A percentile compares a stretch with the other conserved stretches of the same genome.
phyloP scores from a whole-genome alignment of 2,329 filamentous ascomycete species.

The Decorospora gaudefroyi region DNA sequence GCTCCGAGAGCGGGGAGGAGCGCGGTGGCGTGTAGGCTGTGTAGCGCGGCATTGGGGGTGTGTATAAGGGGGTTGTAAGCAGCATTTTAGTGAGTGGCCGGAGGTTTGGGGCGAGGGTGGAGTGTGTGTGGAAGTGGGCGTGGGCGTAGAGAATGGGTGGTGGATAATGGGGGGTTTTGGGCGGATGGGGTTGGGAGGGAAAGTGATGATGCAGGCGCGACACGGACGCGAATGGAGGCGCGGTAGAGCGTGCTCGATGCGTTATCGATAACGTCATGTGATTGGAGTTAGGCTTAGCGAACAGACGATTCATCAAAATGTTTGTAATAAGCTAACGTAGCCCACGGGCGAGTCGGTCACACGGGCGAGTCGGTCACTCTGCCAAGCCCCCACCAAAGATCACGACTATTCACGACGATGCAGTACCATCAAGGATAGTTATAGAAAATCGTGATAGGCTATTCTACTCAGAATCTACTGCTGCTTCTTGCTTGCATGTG shows the following conservation, averaged over 20 bases:
- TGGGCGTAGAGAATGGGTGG: neutral
- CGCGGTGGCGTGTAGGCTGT: conserved; percentile 38
- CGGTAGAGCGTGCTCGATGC: conserved; percentile 13
- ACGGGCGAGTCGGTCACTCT: neutral
- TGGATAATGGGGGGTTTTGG: conserved; percentile 2
- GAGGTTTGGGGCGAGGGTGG: neutral
- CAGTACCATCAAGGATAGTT: neutral
- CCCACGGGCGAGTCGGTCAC: neutral
- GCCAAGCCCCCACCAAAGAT: conserved; percentile 5
- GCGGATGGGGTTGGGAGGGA: conserved; percentile 9
- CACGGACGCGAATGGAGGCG: conserved; percentile 1
- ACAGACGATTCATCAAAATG: too few species aligned
- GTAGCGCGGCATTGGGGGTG: conserved; percentile 31
- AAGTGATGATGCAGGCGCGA: conserved; percentile 12
- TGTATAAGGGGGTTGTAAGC: conserved; percentile 35
- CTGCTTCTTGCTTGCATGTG: conserved; percentile 3
- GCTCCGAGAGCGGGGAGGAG: conserved; percentile 54
- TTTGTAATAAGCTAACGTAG: too few species aligned
- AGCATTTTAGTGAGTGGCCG: conserved; percentile 27
- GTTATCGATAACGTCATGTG: conserved; percentile 19
- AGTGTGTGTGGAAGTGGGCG: neutral
- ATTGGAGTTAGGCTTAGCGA: too few species aligned
- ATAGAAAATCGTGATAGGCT: conserved; percentile 1
- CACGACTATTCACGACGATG: neutral
- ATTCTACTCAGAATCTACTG: conserved; percentile 1